Base-by-base conservation (phyloP, 768 basidiomycete species). In the Fistulinella prunicolor region DNA sequence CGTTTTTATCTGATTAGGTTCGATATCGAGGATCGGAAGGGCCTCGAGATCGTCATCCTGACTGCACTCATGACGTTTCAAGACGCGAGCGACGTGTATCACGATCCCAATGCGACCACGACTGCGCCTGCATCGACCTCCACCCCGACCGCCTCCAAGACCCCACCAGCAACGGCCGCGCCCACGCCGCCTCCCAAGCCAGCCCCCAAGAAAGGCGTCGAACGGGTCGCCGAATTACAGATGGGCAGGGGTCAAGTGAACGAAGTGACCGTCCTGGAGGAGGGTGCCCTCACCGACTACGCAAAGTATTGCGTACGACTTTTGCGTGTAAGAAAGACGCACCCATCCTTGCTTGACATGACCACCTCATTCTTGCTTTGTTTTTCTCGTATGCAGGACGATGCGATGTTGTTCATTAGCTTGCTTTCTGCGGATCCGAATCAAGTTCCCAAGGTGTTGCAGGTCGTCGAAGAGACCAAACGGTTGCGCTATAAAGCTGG, bases 11-110 rank as follows among this genome's bases (percentile, higher is more conserved):
- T n/a, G n/a, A n/a, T 39, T 45, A 90, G 88, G 34, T 93, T 93
- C 57, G 90, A 92, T 54, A 83, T 93, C 42, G 73, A 86, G 14
- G 90, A 93, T 58, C 78, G 87, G 26, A 93, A 93, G 63, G 89
- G 90, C 4, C 75, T 93, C 2, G 90, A 93, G 64, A 87, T 93
- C 32, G 80, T 87, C 42, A 78, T 92, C 30, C 70, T 93, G 40
- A 85, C 83, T 0, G 80, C 86, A 3, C 73, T 93, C 2, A 67
- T 92, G 53, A 87, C 88, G 1, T 89, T 93, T 63, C 80, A 83
- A 50, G 90, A 93, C 59, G 59, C 72, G 23, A 83, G 83, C 51
- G 82, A 89, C 42, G 61, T 63, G 14, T 74, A 79, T 48, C 79
- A 82, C 54, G 58, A 69, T 1, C 68, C 30, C 62, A 69, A 3